These are phyloP conservation scores for Leishmania martiniquensis DNA, from an alignment of 208 protist genomes.

Conservation along the genomic window DNA sequence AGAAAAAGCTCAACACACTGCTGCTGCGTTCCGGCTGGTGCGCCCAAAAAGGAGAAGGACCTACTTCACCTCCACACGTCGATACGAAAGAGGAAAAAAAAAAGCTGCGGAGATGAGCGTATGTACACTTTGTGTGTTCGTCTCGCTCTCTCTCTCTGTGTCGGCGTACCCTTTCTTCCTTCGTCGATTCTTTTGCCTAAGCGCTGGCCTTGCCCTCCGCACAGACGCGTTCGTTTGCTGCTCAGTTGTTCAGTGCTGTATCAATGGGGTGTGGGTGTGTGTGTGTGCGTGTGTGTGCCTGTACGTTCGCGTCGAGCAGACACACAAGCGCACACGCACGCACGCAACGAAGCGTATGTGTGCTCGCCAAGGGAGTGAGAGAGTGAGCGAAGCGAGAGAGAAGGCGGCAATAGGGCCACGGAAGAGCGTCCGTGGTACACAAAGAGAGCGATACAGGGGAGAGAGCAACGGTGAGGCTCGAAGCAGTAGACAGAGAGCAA, in stretches of 20 bases:
- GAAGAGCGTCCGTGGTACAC: neutral
- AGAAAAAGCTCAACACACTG: neutral
- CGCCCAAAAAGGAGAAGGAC: neutral
- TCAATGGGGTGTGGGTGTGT: neutral
- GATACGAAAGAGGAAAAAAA: neutral
- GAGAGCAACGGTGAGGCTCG: neutral
- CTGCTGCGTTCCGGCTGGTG: neutral
- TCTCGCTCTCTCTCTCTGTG: neutral
- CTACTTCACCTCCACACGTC: neutral
- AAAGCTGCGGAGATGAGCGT: neutral
- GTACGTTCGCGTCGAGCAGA: constrained; percentile 5
- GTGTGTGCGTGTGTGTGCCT: neutral
- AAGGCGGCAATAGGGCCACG: neutral
- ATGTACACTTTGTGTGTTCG: neutral
- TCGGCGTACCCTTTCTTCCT: neutral
- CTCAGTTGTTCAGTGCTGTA: neutral
- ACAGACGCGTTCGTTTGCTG: neutral
- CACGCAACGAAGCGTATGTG: too few species aligned
- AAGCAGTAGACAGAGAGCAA: neutral
- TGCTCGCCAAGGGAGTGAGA: neutral
- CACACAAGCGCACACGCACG: neutral
- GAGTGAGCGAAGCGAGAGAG: neutral
- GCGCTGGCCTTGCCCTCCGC: neutral
- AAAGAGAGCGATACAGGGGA: neutral
- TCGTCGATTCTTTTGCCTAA: neutral